Base-by-base conservation (phyloP, 768 basidiomycete species). In the Leccinellum luteum region DNA sequence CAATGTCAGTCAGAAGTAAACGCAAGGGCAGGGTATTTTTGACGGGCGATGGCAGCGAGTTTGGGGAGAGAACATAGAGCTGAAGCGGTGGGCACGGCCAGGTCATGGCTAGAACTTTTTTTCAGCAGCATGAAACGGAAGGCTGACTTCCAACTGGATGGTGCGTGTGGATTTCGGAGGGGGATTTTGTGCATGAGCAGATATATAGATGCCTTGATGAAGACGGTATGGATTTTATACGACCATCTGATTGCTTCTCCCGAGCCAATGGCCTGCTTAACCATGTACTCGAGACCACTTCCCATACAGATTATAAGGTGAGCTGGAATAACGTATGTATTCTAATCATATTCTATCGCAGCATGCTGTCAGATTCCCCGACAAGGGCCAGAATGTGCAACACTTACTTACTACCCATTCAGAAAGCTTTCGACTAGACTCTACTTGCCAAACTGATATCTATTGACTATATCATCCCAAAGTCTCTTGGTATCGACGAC, bases 401-500 rank as follows among this genome's bases (percentile, higher is more conserved):
- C 7, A 10, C 17, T 65, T 23, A 57, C 59, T 49, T 23, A 57
- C 59, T 49, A 43, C 28, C 27, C 19, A 51, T 8, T 25, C 30
- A 49, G 9, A 15, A n/a, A 7, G 4, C 27, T 12, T 25, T 9
- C 6, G 17, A 30, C 31, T 3, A 30, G 15, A 10, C 19, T 45
- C 27, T 55, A 60, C 19, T 34, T 43, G 32, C 14, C 17, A 31
- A 70, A 66, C 32, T 56, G 61, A 35, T 69, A 69, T 44, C 54
- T 52, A 27, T 45, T n/a, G 4, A 85, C 79, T 13, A 87, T 81
- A 47, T 80, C 79, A 54, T 91, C 85, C 94, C 94, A 95, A 43
- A 98, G 69, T 23, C 66, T 74, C 67, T 78, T 81, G 53, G 92
- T 88, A 68, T 94, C 82, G 14, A 98, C 83, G 0, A 75, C 79